Evolutionary conservation across 179 eudicot genomes (phyloP), one percentile per base, ranked within the genome.

Genomic region (Monotropa hypopitys): DNA sequence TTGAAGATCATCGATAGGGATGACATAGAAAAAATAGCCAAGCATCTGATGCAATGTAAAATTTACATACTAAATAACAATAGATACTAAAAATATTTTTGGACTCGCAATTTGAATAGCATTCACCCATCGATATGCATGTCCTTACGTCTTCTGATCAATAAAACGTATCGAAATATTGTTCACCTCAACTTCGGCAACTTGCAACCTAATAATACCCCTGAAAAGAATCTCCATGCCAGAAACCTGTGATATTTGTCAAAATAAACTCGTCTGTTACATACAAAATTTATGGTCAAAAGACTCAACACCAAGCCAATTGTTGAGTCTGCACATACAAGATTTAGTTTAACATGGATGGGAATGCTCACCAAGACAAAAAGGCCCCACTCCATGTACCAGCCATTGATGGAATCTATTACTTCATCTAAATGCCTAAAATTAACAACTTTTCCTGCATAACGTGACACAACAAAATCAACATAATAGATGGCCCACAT

Each of bases 321-420:
- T 21, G 43, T 71, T 20, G 32, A 80, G 56, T 75, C 47, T 26
- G 15, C 71, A 76, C 10, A 6, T 42, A 43, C 5, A 46, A 46
- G 51, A 3, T 56, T 28, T 46, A 16, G 38, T 21, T n/a, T 38
- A 46, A 20, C 46, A 38, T 7, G n/a, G 49, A 71, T 8, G 40
- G 40, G 74, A 80, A 56, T 38, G 82, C 90, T 84, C 83, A 96
- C 99, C 99, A 91, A 84, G 88, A 97, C 99, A 82, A 96, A 96
- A 79, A 93, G 96, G 46, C 99, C 99, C 72, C 98, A 88, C 85
- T 96, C 99, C 98, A 93, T 90, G 82, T 96, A 96, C 98, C 99
- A 96, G 63, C 91, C 92, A 87, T 93, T 88, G 67, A 96, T 93
- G 80, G 98, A 91, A 76, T 89, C 88, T 78, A 96, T 90, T 67